Conservation (phyloP, 2,329 filamentous ascomycete genomes). For the Colletotrichum tropicicola region DNA sequence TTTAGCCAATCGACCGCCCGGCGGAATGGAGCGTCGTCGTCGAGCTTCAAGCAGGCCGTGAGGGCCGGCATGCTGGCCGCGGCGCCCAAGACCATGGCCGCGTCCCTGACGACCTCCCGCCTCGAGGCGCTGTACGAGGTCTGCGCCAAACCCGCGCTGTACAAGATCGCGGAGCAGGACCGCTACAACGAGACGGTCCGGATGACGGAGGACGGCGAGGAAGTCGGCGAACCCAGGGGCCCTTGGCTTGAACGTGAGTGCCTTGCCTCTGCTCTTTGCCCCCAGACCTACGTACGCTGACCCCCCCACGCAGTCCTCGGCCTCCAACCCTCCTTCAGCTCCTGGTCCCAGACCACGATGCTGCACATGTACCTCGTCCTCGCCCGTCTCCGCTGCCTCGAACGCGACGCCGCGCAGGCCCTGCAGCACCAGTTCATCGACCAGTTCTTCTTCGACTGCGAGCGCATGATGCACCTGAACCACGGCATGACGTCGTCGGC, state of each 20-base stretch:
- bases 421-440: constrained; percentile 94
- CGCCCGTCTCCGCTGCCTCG: constrained; percentile 82
- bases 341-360: constrained; percentile 96
- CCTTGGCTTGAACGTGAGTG: constrained; percentile 84
- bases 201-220: constrained; percentile 80
- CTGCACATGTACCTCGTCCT: constrained; percentile 94
- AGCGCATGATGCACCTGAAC: constrained; percentile 82
- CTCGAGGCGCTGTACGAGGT: constrained; percentile 77
- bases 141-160: constrained; percentile 78
- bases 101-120: constrained; percentile 20
- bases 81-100: constrained; percentile 28
- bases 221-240: constrained; percentile 77
- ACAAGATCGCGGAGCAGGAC: constrained; percentile 75
- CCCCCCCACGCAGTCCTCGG: constrained; percentile 68
- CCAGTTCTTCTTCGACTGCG: constrained; percentile 92
- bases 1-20: constrained; percentile 47
- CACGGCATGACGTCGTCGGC: constrained; percentile 73
- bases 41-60: constrained; percentile 22
- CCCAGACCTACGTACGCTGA: not conserved
- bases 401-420: constrained; percentile 71
- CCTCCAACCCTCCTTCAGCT: constrained; percentile 88
- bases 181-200: constrained; percentile 73
- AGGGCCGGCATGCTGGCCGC: constrained; percentile 21
- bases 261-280: not conserved
- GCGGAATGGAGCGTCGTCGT: constrained; percentile 10